phyloP scores from a whole-genome alignment of 129 eudicot genomes.

The Arctium minus region DNA sequence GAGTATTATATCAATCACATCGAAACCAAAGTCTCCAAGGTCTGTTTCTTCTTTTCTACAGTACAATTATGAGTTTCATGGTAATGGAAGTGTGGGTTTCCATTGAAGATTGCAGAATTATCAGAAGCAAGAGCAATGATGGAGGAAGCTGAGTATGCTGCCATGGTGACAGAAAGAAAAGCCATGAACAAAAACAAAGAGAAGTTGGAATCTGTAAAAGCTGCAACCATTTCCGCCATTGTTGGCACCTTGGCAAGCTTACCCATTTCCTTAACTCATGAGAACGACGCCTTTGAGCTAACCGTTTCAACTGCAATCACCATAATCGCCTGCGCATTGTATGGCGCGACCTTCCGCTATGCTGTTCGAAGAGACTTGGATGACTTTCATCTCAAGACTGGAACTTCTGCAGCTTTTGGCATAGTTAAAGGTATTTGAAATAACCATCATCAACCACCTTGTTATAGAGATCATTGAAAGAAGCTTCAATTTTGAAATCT shows the following conservation, averaged over 20 bases:
- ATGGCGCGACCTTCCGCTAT: conserved; percentile 86
- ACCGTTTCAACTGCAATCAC: conserved; percentile 55
- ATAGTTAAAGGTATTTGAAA: conserved; percentile 71
- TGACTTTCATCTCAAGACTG: conserved; percentile 73
- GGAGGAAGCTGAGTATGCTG: conserved; percentile 61
- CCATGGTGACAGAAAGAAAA: conserved; percentile 26
- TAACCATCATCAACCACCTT: background rate
- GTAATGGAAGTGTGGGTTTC: conserved; percentile 7
- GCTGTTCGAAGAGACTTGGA: conserved; percentile 79
- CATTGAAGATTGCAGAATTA: conserved; percentile 63
- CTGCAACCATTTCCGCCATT: conserved; percentile 63
- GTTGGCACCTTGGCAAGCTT: conserved; percentile 72
- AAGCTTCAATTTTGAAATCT: background rate
- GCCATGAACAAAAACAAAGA: conserved; percentile 46
- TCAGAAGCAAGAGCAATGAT: conserved; percentile 52
- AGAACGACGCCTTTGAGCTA: conserved; percentile 35
- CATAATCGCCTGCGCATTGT: conserved; percentile 70
- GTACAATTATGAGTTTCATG: conserved; percentile 1
- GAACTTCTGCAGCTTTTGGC: conserved; percentile 89
- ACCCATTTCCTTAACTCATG: conserved; percentile 56
- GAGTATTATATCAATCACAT: conserved; percentile 45
- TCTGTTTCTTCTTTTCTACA: conserved; percentile 21
- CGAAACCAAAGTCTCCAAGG: conserved; percentile 62
- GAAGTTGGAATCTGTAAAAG: conserved; percentile 79
- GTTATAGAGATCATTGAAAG: background rate